Evolutionary conservation across 495 filamentous ascomycete genomes (phyloP).

Genomic region (Lasiosphaeria miniovina): DNA sequence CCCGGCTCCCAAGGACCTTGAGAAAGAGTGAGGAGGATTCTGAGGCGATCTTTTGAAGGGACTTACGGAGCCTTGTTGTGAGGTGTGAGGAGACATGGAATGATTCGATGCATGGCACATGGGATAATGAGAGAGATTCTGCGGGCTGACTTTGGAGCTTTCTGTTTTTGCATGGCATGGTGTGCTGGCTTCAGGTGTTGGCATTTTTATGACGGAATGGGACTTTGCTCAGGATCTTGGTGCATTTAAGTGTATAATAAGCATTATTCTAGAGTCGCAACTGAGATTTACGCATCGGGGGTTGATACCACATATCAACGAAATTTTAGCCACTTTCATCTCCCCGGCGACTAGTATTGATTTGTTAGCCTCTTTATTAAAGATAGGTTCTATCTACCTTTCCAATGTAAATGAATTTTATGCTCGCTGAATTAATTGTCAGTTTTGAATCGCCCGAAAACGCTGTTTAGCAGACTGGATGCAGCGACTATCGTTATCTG

Average conservation of each 20-base stretch:
- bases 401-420: too few species aligned
- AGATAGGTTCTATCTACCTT: too few species aligned
- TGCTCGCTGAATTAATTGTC: not conserved
- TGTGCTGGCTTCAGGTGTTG: not conserved
- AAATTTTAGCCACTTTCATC: too few species aligned
- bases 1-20: slow-evolving; percentile 86
- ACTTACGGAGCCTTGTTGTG: not conserved
- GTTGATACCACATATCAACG: too few species aligned
- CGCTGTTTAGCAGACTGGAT: not conserved
- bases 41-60: not conserved
- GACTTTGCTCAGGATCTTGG: not conserved
- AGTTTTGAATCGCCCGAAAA: not conserved
- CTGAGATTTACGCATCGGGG: too few species aligned
- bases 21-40: slow-evolving; percentile 30
- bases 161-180: not conserved
- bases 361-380: too few species aligned
- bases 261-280: too few species aligned
- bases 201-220: not conserved
- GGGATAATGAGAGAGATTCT: not conserved
- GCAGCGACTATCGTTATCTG: not conserved
- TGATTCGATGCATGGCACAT: not conserved
- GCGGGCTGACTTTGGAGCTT: not conserved
- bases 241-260: too few species aligned
- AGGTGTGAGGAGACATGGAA: not conserved
- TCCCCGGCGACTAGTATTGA: too few species aligned